Conservation (phyloP, 1,139 yeast species). For the Kurtzmaniella quercitrusa region DNA sequence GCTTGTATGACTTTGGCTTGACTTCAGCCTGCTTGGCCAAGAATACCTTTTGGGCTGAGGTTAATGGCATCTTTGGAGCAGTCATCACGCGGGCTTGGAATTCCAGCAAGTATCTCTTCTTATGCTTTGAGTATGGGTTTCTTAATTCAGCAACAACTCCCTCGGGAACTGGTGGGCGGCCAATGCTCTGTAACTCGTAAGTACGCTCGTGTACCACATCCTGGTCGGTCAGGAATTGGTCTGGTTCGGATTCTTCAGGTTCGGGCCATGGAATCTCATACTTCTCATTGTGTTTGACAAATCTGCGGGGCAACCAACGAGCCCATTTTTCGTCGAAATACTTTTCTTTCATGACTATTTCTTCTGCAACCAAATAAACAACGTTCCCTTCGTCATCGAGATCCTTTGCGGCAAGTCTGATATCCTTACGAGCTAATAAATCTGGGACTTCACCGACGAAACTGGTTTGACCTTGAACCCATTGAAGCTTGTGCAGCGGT, state of each 20-base stretch:
- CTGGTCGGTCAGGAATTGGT: slow-evolving; percentile 53
- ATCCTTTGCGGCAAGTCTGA: slow-evolving; percentile 74
- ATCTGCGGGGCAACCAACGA: slow-evolving; percentile 72
- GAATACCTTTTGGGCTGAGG: slow-evolving; percentile 60
- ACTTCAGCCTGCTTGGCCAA: slow-evolving; percentile 52
- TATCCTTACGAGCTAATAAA: slow-evolving; percentile 42
- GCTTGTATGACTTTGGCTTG: slow-evolving; percentile 33
- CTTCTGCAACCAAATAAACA: slow-evolving; percentile 69
- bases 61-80: slow-evolving; percentile 76
- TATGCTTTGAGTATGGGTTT: slow-evolving; percentile 62
- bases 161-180: slow-evolving; percentile 64
- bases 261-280: slow-evolving; percentile 89
- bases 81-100: slow-evolving; percentile 60
- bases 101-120: slow-evolving; percentile 53
- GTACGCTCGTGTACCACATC: slow-evolving; percentile 69
- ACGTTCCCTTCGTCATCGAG: slow-evolving; percentile 62
- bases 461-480: slow-evolving; percentile 71
- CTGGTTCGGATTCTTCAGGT: slow-evolving; percentile 65
- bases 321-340: slow-evolving; percentile 76
- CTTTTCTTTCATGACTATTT: slow-evolving; percentile 57
- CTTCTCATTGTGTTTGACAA: slow-evolving; percentile 63
- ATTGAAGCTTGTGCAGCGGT: slow-evolving; percentile 58
- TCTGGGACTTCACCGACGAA: slow-evolving; percentile 68
- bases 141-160: slow-evolving; percentile 68
- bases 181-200: slow-evolving; percentile 65